Percentiles rank a stretch among this genome's conserved stretches.
Evolutionary conservation across 2,329 filamentous ascomycete species (phyloP).

Genomic region (Aureobasidium leucospermi): DNA sequence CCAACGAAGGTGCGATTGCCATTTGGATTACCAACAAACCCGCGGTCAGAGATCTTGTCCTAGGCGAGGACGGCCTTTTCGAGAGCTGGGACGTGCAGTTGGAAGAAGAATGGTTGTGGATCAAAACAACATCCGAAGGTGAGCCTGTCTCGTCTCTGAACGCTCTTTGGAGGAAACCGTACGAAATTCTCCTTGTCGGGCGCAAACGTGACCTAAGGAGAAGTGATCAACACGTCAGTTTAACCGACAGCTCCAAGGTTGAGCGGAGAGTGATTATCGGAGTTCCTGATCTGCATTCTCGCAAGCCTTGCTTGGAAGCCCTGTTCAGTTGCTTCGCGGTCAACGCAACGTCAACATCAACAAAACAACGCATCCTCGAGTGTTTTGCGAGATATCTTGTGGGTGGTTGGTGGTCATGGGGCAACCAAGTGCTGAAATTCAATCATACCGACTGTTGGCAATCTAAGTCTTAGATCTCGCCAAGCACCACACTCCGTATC

Average conservation of each 20-base stretch:
- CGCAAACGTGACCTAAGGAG: conserved; percentile 21
- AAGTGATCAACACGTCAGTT: conserved; percentile 15
- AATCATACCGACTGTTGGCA: conserved; percentile 52
- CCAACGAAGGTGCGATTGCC: conserved; percentile 52
- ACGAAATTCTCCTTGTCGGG: conserved; percentile 64
- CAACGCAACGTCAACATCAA: conserved; percentile 39
- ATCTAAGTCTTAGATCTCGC: conserved; percentile 2
- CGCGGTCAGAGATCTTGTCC: conserved; percentile 45
- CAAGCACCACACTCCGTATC: conserved; percentile 6
- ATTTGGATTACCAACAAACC: conserved; percentile 74
- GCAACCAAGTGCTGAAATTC: conserved; percentile 64
- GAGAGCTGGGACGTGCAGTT: conserved; percentile 58
- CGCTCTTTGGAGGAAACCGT: conserved; percentile 63
- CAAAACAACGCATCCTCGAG: conserved; percentile 56
- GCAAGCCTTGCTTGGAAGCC: conserved; percentile 64
- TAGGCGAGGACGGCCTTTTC: conserved; percentile 55
- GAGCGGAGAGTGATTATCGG: conserved; percentile 55
- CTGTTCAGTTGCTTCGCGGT: conserved; percentile 34
- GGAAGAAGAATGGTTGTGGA: conserved; percentile 68
- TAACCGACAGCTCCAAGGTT: conserved; percentile 20
- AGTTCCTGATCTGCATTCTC: conserved; percentile 69
- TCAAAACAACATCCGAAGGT: conserved; percentile 61
- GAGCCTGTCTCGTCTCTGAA: conserved; percentile 57
- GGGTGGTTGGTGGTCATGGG: conserved; percentile 72
- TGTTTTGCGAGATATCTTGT: conserved; percentile 70